A percentile compares a stretch with the other conserved stretches of the same genome.
phyloP scores from a whole-genome alignment of 2,329 filamentous ascomycete genomes.

The Pseudocercospora fuligena region DNA sequence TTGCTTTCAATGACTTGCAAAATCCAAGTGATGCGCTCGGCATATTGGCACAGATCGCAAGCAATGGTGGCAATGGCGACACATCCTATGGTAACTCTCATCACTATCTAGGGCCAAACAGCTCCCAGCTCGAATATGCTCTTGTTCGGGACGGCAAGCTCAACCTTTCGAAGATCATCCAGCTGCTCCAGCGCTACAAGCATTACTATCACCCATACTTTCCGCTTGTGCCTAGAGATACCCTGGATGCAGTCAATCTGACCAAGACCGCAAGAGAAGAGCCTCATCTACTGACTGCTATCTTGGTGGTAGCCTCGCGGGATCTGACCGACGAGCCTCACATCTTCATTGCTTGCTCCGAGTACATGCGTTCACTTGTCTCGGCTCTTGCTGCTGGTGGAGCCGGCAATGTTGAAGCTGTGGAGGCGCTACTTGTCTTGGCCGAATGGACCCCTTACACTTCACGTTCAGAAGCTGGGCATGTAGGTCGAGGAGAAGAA shows the following conservation, averaged over 20 bases:
- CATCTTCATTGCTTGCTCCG: constrained; percentile 68
- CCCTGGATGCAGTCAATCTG: constrained; percentile 60
- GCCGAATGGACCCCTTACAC: constrained; percentile 76
- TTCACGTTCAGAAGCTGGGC: constrained; percentile 62
- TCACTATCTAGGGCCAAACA: constrained; percentile 12
- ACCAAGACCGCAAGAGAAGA: constrained; percentile 64
- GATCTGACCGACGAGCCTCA: constrained; percentile 68
- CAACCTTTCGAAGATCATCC: constrained; percentile 54
- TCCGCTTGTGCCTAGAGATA: constrained; percentile 66
- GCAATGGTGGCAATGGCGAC: constrained; percentile 35
- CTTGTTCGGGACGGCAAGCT: constrained; percentile 49
- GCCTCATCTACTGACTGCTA: constrained; percentile 70
- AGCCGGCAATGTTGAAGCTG: constrained; percentile 70
- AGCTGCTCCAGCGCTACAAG: constrained; percentile 63
- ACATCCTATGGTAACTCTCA: background rate
- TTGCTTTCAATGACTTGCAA: constrained; percentile 50
- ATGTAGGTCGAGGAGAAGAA: constrained; percentile 72
- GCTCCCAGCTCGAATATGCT: constrained; percentile 46
- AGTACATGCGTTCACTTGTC: constrained; percentile 72
- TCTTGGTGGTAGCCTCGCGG: constrained; percentile 73
- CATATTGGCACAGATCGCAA: constrained; percentile 54
- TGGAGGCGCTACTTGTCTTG: constrained; percentile 70
- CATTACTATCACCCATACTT: constrained; percentile 72
- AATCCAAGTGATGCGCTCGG: constrained; percentile 56
- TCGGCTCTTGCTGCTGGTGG: constrained; percentile 69